phyloP scores from a whole-genome alignment of 2,329 filamentous ascomycete genomes.

The Colletotrichum camelliae region DNA sequence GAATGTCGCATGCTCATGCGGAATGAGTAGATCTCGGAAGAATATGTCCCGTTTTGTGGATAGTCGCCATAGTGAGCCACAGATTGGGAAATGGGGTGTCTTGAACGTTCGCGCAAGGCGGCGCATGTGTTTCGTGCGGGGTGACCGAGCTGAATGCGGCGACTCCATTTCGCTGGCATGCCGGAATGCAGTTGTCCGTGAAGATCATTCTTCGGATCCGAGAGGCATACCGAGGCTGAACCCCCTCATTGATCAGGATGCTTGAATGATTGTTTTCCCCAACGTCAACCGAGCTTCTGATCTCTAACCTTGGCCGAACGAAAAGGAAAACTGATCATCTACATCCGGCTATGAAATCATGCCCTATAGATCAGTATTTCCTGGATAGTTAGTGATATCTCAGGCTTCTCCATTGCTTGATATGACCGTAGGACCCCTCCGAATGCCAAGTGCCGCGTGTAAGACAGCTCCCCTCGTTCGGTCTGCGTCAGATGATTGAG shows the following conservation, averaged over 20 bases:
- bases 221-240: neutral
- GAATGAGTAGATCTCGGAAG: neutral
- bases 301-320: neutral
- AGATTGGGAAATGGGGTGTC: neutral
- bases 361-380: neutral
- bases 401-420: neutral
- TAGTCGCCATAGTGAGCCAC: neutral
- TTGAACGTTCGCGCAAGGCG: neutral
- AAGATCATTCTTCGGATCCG: neutral
- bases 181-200: neutral
- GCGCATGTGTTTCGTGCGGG: neutral
- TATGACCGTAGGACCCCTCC: neutral
- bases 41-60: neutral
- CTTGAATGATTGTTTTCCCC: neutral
- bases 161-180: neutral
- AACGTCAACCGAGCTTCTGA: neutral
- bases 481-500: neutral
- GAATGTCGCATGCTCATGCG: neutral
- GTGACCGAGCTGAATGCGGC: neutral
- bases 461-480: neutral
- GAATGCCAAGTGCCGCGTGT: neutral
- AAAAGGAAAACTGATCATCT: neutral
- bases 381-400: neutral
- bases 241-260: neutral
- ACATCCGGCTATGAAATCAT: neutral